A percentile compares a stretch with the other conserved stretches of the same genome.
phyloP scores from a whole-genome alignment of 73 alveolate species.

The Tetrahymena thermophila region DNA sequence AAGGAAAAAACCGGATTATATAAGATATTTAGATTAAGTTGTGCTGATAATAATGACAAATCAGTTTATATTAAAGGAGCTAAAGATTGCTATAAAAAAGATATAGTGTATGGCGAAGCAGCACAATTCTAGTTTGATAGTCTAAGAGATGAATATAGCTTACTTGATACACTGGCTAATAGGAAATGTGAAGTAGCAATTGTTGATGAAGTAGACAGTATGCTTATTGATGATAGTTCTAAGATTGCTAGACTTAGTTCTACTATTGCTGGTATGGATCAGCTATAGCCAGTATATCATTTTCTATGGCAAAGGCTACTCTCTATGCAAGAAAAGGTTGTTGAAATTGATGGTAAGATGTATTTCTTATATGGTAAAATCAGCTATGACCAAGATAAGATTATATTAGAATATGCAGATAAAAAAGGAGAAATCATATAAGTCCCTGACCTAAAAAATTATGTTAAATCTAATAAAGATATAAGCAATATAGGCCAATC shows the following conservation, averaged over 20 bases:
- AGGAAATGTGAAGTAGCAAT: background rate
- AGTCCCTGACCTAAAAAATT: background rate
- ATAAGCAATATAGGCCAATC: background rate
- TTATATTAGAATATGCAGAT: background rate
- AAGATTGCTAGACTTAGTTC: slow-evolving; percentile 6
- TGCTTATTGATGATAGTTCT: slow-evolving; percentile 30
- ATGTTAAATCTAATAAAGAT: background rate
- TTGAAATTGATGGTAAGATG: background rate
- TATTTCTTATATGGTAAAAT: background rate
- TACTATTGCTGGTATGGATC: background rate
- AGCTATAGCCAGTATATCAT: background rate
- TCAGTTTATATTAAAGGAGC: background rate
- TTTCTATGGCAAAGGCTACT: background rate
- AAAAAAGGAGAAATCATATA: background rate
- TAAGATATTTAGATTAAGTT: slow-evolving; percentile 39
- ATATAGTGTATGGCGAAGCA: slow-evolving; percentile 21
- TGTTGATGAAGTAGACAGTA: slow-evolving; percentile 22
- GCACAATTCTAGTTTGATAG: slow-evolving; percentile 19
- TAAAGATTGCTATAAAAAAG: slow-evolving; percentile 41
- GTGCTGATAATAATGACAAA: slow-evolving; percentile 19
- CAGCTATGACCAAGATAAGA: background rate
- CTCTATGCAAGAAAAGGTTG: background rate
- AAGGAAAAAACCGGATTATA: slow-evolving; percentile 20
- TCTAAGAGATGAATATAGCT: slow-evolving; percentile 14
- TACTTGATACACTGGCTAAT: background rate